A percentile compares a stretch with the other conserved stretches of the same genome.
phyloP scores from a whole-genome alignment of 2,329 filamentous ascomycete genomes.

The Paecilomyces fulvus region DNA sequence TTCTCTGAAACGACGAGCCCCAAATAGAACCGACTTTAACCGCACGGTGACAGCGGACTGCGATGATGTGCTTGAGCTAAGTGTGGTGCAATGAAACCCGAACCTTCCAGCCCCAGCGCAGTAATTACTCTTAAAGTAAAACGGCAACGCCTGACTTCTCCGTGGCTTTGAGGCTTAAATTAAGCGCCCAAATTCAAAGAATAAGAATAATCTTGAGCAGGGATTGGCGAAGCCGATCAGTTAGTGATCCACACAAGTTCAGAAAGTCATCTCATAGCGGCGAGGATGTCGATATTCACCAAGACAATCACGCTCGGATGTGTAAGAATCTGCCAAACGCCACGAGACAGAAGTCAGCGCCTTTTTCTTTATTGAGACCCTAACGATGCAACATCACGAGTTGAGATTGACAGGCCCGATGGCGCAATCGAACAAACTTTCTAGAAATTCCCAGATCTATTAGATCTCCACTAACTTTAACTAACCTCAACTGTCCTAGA shows the following conservation, averaged over 20 bases:
- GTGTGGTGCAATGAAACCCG: slow-evolving; percentile 1
- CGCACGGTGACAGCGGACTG: not conserved
- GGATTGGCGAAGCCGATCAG: not conserved
- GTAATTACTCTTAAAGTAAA: not conserved
- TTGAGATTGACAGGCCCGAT: not conserved
- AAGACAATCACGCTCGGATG: not conserved
- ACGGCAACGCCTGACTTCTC: too few species aligned
- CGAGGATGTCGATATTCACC: not conserved
- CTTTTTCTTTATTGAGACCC: not conserved
- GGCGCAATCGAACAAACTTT: not conserved
- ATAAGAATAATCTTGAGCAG: not conserved
- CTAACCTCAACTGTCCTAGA: not conserved
- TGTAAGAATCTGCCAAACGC: not conserved
- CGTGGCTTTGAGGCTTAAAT: too few species aligned
- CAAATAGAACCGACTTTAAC: not conserved
- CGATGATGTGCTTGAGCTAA: slow-evolving; percentile 2
- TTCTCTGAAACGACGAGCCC: not conserved
- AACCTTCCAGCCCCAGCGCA: not conserved
- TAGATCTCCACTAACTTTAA: not conserved
- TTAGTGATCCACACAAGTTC: not conserved
- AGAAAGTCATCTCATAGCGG: not conserved
- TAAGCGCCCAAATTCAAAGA: too few species aligned
- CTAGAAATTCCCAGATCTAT: not conserved
- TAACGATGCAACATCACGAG: not conserved
- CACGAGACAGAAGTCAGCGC: not conserved